Evolutionary conservation across 345 rosid genomes (phyloP).

Genomic region (Trapa incisa): DNA sequence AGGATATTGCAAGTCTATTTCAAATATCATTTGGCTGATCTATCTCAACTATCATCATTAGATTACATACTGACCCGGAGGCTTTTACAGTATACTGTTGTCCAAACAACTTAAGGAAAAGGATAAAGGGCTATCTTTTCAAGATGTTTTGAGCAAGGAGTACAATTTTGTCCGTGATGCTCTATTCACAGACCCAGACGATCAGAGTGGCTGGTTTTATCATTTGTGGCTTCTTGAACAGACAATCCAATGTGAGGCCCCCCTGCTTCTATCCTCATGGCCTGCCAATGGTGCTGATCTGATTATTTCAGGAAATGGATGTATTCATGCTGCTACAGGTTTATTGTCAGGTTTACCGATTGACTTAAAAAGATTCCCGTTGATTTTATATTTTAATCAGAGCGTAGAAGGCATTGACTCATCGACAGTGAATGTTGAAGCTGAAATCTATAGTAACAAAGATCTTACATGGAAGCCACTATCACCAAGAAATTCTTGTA

Average conservation of each 20-base stretch:
- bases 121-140: slow-evolving; percentile 37
- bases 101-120: slow-evolving; percentile 46
- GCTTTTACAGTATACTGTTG: slow-evolving; percentile 60
- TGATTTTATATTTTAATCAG: slow-evolving; percentile 69
- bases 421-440: slow-evolving; percentile 36
- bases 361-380: slow-evolving; percentile 40
- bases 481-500: slow-evolving; percentile 20
- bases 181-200: slow-evolving; percentile 75
- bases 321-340: slow-evolving; percentile 19
- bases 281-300: slow-evolving; percentile 58
- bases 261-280: slow-evolving; percentile 65
- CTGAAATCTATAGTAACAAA: slow-evolving; percentile 19
- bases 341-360: slow-evolving; percentile 19
- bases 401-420: slow-evolving; percentile 61
- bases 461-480: slow-evolving; percentile 59
- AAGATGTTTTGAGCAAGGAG: slow-evolving; percentile 52
- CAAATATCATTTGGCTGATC: background rate
- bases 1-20: background rate
- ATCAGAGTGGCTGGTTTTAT: slow-evolving; percentile 98
- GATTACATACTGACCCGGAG: background rate
- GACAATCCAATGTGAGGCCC: slow-evolving; percentile 52
- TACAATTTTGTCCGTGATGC: slow-evolving; percentile 61
- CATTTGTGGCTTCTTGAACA: slow-evolving; percentile 93
- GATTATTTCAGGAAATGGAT: slow-evolving; percentile 24
- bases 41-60: background rate